Evolutionary conservation across 495 filamentous ascomycete genomes (phyloP), one percentile per base, ranked within the genome.

Genomic region (Penicillium simplicissimum): DNA sequence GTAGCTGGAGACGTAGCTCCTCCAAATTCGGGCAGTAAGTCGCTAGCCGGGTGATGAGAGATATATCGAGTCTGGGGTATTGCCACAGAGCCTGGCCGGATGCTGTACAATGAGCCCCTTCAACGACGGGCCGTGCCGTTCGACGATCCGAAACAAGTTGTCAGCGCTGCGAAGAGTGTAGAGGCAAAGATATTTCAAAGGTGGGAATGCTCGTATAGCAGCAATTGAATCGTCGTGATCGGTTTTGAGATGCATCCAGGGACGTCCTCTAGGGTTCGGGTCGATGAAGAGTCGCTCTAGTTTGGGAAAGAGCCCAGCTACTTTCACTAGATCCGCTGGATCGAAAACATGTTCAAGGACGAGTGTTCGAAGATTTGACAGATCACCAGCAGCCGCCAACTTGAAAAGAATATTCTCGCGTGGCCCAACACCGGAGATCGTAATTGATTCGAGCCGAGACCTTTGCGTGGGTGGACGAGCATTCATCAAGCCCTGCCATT

Each of bases 271-370:
- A n/a, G 25, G 28, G 13, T 31, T 17, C 0, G 34, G 37, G 6
- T 28, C 10, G 14, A 63, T 45, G 19, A 61, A 68, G 0, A 68
- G 60, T 25, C 62, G 33, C 40, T 65, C 57, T 33, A 68, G 57
- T 6, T 59, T 52, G 2, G 59, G 45, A 1, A 65, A 55, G 3
- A 55, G 10, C 19, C 13, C 15, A 6, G 59, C 59, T 3, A 60
- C 28, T 1, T 35, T 13, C 3, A 1, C 13, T 0, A 68, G 23
- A 7, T 33, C 49, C 4, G 8, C n/a, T 17, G 57, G 5, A 31
- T 60, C 38, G 1, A 1, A 55, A 14, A 47, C 2, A 25, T 25
- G 23, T 25, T 25, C 23, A 25, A 25, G 23, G 23, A 25, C 23
- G 23, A 25, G 23, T 25, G 23, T 25, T 25, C 23, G 23, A 25